Evolutionary conservation across 2,329 filamentous ascomycete genomes (phyloP).

Genomic region (Davidsoniella australis): DNA sequence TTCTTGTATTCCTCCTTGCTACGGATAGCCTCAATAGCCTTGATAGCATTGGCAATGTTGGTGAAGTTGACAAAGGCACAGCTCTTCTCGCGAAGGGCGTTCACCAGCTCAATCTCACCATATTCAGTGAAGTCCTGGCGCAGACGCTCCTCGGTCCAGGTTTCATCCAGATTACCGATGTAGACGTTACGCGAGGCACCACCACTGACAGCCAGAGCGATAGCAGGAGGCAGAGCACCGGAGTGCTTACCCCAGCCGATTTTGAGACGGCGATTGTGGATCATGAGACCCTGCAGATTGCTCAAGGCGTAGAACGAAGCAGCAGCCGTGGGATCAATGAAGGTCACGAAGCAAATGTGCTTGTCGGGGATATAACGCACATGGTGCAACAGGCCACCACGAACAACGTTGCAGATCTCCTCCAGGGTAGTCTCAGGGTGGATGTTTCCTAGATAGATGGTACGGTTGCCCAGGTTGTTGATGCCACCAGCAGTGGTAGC

Average conservation of each 20-base stretch:
- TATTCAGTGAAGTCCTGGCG: slow-evolving; percentile 95
- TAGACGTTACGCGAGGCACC: slow-evolving; percentile 98
- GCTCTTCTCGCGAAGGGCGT: slow-evolving; percentile 93
- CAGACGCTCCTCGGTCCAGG: slow-evolving; percentile 89
- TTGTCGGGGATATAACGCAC: slow-evolving; percentile 99
- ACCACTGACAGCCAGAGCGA: slow-evolving; percentile 86
- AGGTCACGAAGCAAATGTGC: slow-evolving; percentile 99
- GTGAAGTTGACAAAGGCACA: slow-evolving; percentile 99
- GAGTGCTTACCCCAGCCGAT: slow-evolving; percentile 99
- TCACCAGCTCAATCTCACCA: slow-evolving; percentile 94
- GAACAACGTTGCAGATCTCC: slow-evolving; percentile 97
- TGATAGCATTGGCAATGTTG: slow-evolving; percentile 98
- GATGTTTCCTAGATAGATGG: slow-evolving; percentile 96
- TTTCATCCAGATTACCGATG: slow-evolving; percentile 91
- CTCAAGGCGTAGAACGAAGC: slow-evolving; percentile 96
- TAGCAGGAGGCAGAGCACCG: slow-evolving; percentile 83
- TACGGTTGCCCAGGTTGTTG: slow-evolving; percentile 92
- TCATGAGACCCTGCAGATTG: slow-evolving; percentile 96
- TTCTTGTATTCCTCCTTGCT: slow-evolving; percentile 92
- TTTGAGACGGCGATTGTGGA: slow-evolving; percentile 93
- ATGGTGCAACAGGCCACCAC: slow-evolving; percentile 87
- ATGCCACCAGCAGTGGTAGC: slow-evolving; percentile 92
- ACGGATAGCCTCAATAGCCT: slow-evolving; percentile 90
- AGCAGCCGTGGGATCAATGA: slow-evolving; percentile 94
- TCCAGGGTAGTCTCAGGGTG: slow-evolving; percentile 98